Evolutionary conservation across 1,284 basidiomycete genomes (phyloP).

Genomic region (Tausonia pullulans): DNA sequence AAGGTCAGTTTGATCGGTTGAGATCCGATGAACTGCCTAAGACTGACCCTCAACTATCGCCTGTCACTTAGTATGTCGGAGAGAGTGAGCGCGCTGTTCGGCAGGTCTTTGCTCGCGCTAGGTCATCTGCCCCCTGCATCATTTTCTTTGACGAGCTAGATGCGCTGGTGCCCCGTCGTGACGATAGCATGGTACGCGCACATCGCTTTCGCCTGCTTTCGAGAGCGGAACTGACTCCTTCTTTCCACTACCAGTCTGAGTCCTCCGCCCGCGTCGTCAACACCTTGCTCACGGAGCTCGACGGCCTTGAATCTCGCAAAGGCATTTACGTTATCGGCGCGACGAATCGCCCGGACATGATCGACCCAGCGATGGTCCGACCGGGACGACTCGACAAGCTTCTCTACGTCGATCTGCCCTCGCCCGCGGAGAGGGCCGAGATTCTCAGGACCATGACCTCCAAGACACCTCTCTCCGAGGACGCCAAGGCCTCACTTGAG

Average conservation of each 20-base stretch:
- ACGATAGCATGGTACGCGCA: slow-evolving; percentile 67
- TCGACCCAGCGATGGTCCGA: slow-evolving; percentile 96
- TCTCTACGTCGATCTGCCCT: slow-evolving; percentile 87
- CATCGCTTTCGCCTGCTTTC: neutral
- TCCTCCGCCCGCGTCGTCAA: slow-evolving; percentile 95
- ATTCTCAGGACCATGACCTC: slow-evolving; percentile 64
- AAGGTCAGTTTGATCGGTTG: slow-evolving; percentile 47
- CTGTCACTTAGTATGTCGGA: slow-evolving; percentile 67
- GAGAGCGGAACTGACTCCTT: neutral
- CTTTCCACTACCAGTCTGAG: slow-evolving; percentile 55
- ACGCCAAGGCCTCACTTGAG: slow-evolving; percentile 26
- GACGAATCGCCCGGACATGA: slow-evolving; percentile 98
- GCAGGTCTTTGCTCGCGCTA: slow-evolving; percentile 94
- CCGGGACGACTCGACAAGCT: slow-evolving; percentile 93
- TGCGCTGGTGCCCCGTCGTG: slow-evolving; percentile 84
- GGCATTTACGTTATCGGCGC: slow-evolving; percentile 93
- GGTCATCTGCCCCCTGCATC: slow-evolving; percentile 90
- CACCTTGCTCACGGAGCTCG: slow-evolving; percentile 89
- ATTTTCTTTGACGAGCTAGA: slow-evolving; percentile 99
- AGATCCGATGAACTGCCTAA: too few species aligned
- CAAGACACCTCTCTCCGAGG: slow-evolving; percentile 53
- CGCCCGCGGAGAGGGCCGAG: slow-evolving; percentile 64
- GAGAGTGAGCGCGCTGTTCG: slow-evolving; percentile 94
- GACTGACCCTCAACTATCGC: neutral
- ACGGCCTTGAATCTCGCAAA: slow-evolving; percentile 82